Evolutionary conservation across 495 filamentous ascomycete genomes (phyloP), one percentile per base, ranked within the genome.

Genomic region (Parathielavia appendiculata): DNA sequence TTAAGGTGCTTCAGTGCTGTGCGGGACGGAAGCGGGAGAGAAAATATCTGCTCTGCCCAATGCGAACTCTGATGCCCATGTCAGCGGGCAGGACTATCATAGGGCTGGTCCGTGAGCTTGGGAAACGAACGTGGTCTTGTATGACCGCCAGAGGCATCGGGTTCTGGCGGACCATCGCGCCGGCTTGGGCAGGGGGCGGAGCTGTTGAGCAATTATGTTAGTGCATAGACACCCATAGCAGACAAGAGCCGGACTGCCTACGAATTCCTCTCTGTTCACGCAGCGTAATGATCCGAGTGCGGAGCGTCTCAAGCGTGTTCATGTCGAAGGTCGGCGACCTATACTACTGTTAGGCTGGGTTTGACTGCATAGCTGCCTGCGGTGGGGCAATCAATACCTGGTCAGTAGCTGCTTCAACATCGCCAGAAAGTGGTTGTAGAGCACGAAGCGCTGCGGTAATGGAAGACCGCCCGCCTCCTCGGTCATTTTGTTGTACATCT

Each of bases 1-100:
- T 38, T 66, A n/a, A 64, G 62, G 59, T 75, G 68, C 59, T 75
- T 79, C 58, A 82, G 63, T 23, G 73, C 72, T 41, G 79, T 80
- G 16, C 77, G 68, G 17, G 76, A 75, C 10, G 78, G 76, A 44
- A 80, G 67, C 1, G 76, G 77, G 5, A 79, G 70, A 6, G 80
- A 79, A 56, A 83, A 83, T 30, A 83, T 80, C 17, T 79, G 74
- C 62, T 83, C 76, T 26, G 80, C 79, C 80, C 80, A 83, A 41
- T 72, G 64, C 10, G 63, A 53, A 41, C 61, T 62, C 62, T 70
- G 26, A 40, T 17, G 20, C 1, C 16, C 2, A n/a, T 17, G 60
- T 58, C 46, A 58, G 55, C 47, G 10, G 11, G 35, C 5, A 32
- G 16, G n/a, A 23, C 26, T 30, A 6, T 6, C 17, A 30, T 13